Percentiles rank a stretch among this genome's conserved stretches.
These are phyloP conservation scores for Cicer yamashitae DNA, from an alignment of 306 rosid species.

Conservation along the genomic window DNA sequence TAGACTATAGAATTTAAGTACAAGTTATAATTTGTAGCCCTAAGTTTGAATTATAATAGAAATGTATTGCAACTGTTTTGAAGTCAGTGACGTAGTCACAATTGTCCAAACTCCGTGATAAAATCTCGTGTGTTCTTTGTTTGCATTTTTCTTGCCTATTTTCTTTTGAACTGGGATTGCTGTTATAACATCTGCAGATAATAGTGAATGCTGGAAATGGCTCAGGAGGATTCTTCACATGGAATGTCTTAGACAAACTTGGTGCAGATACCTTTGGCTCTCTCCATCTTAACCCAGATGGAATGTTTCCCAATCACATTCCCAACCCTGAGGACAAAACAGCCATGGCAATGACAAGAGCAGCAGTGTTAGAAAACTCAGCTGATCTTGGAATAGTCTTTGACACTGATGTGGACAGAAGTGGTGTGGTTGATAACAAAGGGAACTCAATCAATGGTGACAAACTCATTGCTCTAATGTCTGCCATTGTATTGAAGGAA, in stretches of 20 bases:
- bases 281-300: constrained; percentile 83
- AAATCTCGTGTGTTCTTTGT: too few species aligned
- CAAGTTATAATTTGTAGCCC: too few species aligned
- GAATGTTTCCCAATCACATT: constrained; percentile 93
- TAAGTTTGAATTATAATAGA: too few species aligned
- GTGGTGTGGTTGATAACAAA: constrained; percentile 73
- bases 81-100: too few species aligned
- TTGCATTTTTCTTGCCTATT: too few species aligned
- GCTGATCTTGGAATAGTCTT: constrained; percentile 91
- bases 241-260: constrained; percentile 85
- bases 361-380: constrained; percentile 63
- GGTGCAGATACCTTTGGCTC: constrained; percentile 97
- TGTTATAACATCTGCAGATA: constrained; percentile 53
- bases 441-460: constrained; percentile 89
- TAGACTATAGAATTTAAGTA: too few species aligned
- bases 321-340: constrained; percentile 88
- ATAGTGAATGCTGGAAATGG: constrained; percentile 95
- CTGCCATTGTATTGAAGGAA: constrained; percentile 74
- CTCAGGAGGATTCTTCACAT: constrained; percentile 93
- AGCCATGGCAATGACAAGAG: constrained; percentile 86
- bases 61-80: too few species aligned
- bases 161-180: too few species aligned
- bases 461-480: constrained; percentile 82
- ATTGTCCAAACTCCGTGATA: too few species aligned
- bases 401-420: constrained; percentile 90